Base-by-base conservation (phyloP, 208 protist genomes). In the Spongospora subterranea region DNA sequence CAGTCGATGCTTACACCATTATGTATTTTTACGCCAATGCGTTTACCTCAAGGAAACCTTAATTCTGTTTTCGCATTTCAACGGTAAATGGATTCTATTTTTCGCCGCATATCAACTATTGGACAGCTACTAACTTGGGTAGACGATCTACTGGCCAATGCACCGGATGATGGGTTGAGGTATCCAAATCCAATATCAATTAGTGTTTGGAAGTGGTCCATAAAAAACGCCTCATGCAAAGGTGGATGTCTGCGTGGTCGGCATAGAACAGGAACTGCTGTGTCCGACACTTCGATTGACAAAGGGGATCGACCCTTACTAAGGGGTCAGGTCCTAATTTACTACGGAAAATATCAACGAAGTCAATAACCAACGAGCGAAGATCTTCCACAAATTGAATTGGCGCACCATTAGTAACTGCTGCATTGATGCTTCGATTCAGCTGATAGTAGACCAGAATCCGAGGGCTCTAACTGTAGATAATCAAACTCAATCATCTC, bases 261-360 rank as follows among this genome's bases (percentile, higher is more conserved):
- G 40, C 35, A 82, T 20, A 82, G n/a, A 35, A 39, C n/a, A 39
- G 71, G 71, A 20, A 40, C 35, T 6, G 71, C 71, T n/a, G n/a
- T n/a, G n/a, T n/a, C n/a, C n/a, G n/a, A n/a, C n/a, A n/a, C n/a
- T n/a, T n/a, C n/a, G n/a, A n/a, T n/a, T n/a, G n/a, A n/a, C n/a
- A n/a, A n/a, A n/a, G n/a, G n/a, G 71, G 71, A 82, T 13, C 17
- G 35, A 82, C 35, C 35, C 35, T 82, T 20, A 82, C 71, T 35
- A n/a, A n/a, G 6, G 71, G 71, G n/a, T 82, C 71, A 39, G 71
- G 71, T 35, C 71, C n/a, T n/a, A 82, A 82, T 35, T 82, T 35
- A 6, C 6, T 20, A 35, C n/a, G 71, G n/a, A 82, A 82, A 20
- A 82, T 43, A 43, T 82, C 71, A n/a, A 82, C n/a, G n/a, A 6